These are phyloP conservation scores for Quercus parvula DNA, from an alignment of 306 rosid species.

Conservation along the genomic window DNA sequence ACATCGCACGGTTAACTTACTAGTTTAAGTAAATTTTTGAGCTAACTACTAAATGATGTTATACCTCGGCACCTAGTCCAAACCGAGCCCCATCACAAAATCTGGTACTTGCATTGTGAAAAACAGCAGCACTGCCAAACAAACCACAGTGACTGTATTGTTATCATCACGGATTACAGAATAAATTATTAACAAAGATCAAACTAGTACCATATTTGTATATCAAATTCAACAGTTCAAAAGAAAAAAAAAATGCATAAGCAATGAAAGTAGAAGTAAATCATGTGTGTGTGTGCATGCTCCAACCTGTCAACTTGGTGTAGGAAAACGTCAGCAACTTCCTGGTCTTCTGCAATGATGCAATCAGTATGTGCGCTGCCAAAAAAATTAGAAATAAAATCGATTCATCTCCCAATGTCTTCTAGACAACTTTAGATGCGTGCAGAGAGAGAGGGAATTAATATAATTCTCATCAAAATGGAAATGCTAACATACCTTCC, in stretches of 20 bases:
- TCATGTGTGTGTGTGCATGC: not conserved
- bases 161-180: too few relatives aligned
- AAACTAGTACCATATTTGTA: not conserved
- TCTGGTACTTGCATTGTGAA: conserved; percentile 96
- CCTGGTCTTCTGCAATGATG: conserved; percentile 68
- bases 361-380: conserved; percentile 97
- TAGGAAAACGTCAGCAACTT: conserved; percentile 66
- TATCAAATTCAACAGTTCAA: not conserved
- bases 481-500: conserved; percentile 72
- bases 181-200: not conserved
- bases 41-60: not conserved
- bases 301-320: conserved; percentile 85
- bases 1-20: too few relatives aligned
- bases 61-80: conserved; percentile 98
- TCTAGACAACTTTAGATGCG: not conserved
- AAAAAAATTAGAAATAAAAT: conserved; percentile 14
- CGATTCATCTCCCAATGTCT: not conserved
- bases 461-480: conserved; percentile 22
- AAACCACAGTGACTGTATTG: not conserved
- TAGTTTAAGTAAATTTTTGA: not conserved
- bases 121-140: conserved; percentile 90
- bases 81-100: conserved; percentile 96
- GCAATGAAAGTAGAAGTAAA: not conserved
- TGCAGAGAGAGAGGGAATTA: conserved; percentile 3
- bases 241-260: not conserved